Evolutionary conservation across 176 grass and related monocot species (phyloP), one percentile per base, ranked within the genome.

Genomic region (Leersia perrieri): DNA sequence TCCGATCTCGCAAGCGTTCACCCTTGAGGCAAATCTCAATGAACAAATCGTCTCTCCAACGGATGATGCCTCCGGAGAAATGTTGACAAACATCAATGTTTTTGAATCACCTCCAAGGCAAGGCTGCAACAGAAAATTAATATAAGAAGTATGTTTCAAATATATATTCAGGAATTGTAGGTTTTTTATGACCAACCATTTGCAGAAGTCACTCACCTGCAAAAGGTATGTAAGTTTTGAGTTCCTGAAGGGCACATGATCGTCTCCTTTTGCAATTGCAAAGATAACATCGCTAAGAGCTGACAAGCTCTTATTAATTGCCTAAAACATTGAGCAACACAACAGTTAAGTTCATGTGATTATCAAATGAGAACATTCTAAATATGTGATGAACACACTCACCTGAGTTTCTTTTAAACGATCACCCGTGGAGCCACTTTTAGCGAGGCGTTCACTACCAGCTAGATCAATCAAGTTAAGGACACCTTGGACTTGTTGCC

Each of bases 401-500:
- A 96, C 97, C 89, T 94, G 93, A 64, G 97, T 96, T 82, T 99
- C 97, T 60, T 99, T 99, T 12, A 99, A 83, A 8, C 97, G 93
- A 45, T 99, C 97, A 5, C 97, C 93, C 3, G 91, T 96, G 11
- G 89, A 84, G 18, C 97, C 97, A 67, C 97, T 99, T 86, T 91
- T 99, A 73, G 87, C 91, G 26, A 99, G 88, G 8, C 97, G 92
- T 33, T 99, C 97, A 32, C 97, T 99, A 45, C 97, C 97, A n/a
- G 97, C 97, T 65, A 99, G 85, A 86, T 99, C 97, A 36, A 99
- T 99, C 41, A 99, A 70, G 67, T 99, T 99, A 44, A 99, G 81
- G 5, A 95, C 64, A 1, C 97, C 91, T 79, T 99, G 87, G 4
- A 96, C 85, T 73, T 99, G 89, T 71, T 99, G 93, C 35, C 94